Percentiles rank a stretch among this genome's conserved stretches.
Evolutionary conservation across 192 early-diverging fungal species (phyloP).

Genomic region (Backusella morwellensis): DNA sequence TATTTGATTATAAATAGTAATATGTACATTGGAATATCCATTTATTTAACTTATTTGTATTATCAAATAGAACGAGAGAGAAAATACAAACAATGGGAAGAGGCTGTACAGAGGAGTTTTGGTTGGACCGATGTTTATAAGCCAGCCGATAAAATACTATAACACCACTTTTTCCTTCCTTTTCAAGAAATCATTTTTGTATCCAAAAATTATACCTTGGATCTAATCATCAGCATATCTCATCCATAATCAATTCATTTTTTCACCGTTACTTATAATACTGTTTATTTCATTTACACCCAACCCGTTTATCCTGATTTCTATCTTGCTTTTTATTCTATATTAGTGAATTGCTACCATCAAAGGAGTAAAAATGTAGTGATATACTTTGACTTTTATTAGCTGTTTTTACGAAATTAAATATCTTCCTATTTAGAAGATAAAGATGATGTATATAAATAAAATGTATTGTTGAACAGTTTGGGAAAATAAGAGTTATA

Average conservation of each 20-base stretch:
- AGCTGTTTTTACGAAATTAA: neutral
- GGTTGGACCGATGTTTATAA: slow-evolving; percentile 26
- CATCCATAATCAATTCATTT: neutral
- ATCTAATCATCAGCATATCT: neutral
- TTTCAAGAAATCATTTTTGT: neutral
- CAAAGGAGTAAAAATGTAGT: neutral
- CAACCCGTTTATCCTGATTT: neutral
- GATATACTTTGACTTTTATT: neutral
- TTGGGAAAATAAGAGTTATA: neutral
- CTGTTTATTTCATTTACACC: neutral
- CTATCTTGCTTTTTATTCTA: neutral
- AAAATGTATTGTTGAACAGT: neutral
- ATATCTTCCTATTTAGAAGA: neutral
- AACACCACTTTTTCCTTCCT: neutral
- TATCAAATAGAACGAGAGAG: slow-evolving; percentile 10
- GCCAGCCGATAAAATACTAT: neutral
- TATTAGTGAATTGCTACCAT: neutral
- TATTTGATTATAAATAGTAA: neutral
- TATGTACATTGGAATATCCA: no score
- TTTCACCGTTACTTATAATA: neutral
- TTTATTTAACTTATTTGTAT: neutral
- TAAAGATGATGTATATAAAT: neutral
- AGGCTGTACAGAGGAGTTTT: slow-evolving; percentile 29
- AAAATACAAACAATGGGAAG: slow-evolving; percentile 27
- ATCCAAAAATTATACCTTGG: neutral